Evolutionary conservation across 1,284 basidiomycete genomes (phyloP).

Genomic region (Pseudozyma tsukubaensis): DNA sequence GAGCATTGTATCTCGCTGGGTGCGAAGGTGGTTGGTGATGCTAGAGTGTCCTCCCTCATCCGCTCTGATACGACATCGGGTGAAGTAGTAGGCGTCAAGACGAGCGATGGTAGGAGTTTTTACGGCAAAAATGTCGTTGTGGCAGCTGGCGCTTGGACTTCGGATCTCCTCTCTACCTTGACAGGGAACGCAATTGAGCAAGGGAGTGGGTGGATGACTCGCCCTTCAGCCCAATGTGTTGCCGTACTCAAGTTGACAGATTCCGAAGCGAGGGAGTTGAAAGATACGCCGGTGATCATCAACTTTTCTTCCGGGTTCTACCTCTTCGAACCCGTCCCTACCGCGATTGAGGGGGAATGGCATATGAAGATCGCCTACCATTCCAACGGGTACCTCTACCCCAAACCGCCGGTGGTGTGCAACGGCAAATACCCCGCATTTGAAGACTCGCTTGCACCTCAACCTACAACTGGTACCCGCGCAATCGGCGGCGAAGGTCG

Average conservation of each 20-base stretch:
- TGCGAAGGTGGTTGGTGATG: constrained; percentile 75
- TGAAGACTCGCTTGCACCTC: not conserved
- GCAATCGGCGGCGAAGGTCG: constrained; percentile 20
- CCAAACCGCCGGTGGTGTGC: constrained; percentile 59
- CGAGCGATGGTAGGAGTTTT: constrained; percentile 75
- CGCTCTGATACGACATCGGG: constrained; percentile 64
- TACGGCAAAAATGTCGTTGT: constrained; percentile 75
- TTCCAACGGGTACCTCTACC: constrained; percentile 74
- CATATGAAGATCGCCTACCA: constrained; percentile 80
- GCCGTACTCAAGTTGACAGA: constrained; percentile 79
- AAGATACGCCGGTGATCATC: constrained; percentile 77
- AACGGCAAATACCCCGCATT: constrained; percentile 22
- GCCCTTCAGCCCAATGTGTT: constrained; percentile 74
- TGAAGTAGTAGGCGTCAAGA: constrained; percentile 75
- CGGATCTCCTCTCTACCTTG: constrained; percentile 74
- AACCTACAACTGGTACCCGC: not conserved
- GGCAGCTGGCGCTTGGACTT: constrained; percentile 84
- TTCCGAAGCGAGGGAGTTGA: constrained; percentile 77
- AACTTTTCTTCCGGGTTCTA: constrained; percentile 73
- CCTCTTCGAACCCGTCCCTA: constrained; percentile 74
- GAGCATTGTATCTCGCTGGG: constrained; percentile 75
- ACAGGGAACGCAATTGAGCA: constrained; percentile 29
- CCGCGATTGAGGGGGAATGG: constrained; percentile 58
- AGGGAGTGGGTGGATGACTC: constrained; percentile 17
- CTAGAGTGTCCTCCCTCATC: constrained; percentile 71